Evolutionary conservation across 202 grass and related monocot species (phyloP).

Genomic region (Panicum virgatum): DNA sequence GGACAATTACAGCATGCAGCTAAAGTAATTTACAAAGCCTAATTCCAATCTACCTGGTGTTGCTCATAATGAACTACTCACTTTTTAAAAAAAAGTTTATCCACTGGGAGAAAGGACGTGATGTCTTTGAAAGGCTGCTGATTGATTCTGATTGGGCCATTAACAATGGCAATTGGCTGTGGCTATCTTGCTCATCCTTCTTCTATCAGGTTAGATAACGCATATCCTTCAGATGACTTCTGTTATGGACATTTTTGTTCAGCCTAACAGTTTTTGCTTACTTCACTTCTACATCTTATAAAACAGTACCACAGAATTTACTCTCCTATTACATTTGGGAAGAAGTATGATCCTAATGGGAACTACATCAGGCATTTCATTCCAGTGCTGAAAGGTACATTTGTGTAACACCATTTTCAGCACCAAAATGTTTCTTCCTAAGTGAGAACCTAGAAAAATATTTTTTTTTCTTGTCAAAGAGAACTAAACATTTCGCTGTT

Average conservation of each 20-base stretch:
- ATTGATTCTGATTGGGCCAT: conserved; percentile 93
- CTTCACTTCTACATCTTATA: neutral
- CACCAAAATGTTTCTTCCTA: neutral
- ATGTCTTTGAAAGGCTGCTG: conserved; percentile 84
- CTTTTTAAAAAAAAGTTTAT: conserved; percentile 76
- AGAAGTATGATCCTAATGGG: conserved; percentile 88
- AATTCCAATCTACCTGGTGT: neutral
- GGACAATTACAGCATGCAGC: neutral
- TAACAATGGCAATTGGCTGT: conserved; percentile 91
- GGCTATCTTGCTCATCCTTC: conserved; percentile 96
- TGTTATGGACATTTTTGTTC: conserved; percentile 22
- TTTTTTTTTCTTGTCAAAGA: conserved; percentile 5
- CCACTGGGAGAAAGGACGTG: conserved; percentile 93
- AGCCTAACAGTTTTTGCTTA: conserved; percentile 18
- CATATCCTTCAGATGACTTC: neutral
- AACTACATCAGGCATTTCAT: conserved; percentile 89
- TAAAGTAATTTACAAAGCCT: neutral
- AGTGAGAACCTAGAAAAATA: neutral
- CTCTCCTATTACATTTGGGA: conserved; percentile 86
- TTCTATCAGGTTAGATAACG: conserved; percentile 70
- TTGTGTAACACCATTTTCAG: conserved; percentile 20
- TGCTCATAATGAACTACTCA: neutral
- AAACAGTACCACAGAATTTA: conserved; percentile 82
- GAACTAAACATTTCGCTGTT: neutral
- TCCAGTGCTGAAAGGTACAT: conserved; percentile 74